Evolutionary conservation across 805 yeast species (phyloP), one percentile per base, ranked within the genome.

Genomic region (Saccharomycopsis fodiens): DNA sequence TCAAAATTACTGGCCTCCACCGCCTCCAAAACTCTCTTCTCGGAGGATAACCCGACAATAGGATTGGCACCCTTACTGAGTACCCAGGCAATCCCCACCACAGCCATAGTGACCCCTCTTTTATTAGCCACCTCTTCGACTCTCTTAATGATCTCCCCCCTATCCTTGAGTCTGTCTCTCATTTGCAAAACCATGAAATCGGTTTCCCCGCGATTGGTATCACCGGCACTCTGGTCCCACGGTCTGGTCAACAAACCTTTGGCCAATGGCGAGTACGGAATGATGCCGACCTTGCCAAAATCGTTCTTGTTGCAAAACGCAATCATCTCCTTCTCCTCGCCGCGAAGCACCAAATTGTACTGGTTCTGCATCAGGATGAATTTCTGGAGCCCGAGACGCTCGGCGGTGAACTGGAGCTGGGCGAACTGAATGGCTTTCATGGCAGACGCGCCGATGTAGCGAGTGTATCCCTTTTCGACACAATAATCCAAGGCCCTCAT

Each of bases 281-380:
- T n/a, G n/a, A n/a, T n/a, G n/a, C n/a, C n/a, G n/a, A n/a, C n/a
- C n/a, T n/a, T n/a, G n/a, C n/a, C n/a, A n/a, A n/a, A n/a, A n/a
- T n/a, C n/a, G n/a, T n/a, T n/a, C n/a, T n/a, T n/a, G n/a, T n/a
- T n/a, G n/a, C n/a, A n/a, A n/a, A n/a, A n/a, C n/a, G n/a, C n/a
- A n/a, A n/a, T n/a, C n/a, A n/a, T n/a, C 55, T 80, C 85, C 15
- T 77, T 61, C 57, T 80, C 86, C 45, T 79, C 85, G 55, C 79
- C 84, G n/a, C 86, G 64, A 53, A 74, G 65, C 3, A 78, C 42
- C 50, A 79, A 61, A 54, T 76, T 78, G 59, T 78, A 76, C 55
- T 63, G 71, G 50, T 72, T 72, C 59, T 80, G 85, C 74, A 78
- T 72, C 16, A 72, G 64, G 44, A 79, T 67, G 52, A 80, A 79